A percentile compares a stretch with the other conserved stretches of the same genome.
Conservation (phyloP, 2,329 filamentous ascomycete genomes). For the Pseudogymnoascus sp. region DNA sequence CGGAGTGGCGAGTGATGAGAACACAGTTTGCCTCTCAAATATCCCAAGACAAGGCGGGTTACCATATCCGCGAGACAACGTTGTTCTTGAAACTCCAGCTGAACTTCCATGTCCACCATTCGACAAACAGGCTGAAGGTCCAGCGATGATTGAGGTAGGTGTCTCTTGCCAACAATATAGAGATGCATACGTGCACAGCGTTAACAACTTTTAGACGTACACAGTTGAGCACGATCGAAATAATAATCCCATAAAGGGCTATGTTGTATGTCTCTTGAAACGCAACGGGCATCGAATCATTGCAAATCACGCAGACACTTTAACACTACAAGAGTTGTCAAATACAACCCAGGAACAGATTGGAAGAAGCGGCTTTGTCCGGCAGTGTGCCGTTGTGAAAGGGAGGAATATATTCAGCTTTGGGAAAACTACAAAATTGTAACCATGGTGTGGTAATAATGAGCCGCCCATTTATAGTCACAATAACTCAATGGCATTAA, state of each 20-base stretch:
- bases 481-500: not conserved
- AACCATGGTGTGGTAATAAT: not conserved
- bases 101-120: constrained; percentile 34
- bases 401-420: constrained; percentile 33
- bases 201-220: constrained; percentile 40
- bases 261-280: constrained; percentile 44
- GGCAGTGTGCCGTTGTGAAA: constrained; percentile 18
- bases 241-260: constrained; percentile 37
- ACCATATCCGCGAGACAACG: constrained; percentile 39
- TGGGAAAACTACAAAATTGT: constrained; percentile 15
- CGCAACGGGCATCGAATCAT: constrained; percentile 41
- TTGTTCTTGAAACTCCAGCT: constrained; percentile 33
- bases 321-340: constrained; percentile 37
- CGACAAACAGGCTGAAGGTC: constrained; percentile 37
- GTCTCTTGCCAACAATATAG: not conserved
- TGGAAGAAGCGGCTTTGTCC: constrained; percentile 39
- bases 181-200: not conserved
- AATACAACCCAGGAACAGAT: constrained; percentile 38
- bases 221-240: constrained; percentile 48
- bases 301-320: constrained; percentile 46
- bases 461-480: not conserved
- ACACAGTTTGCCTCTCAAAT: constrained; percentile 49
- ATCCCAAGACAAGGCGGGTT: constrained; percentile 28
- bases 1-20: constrained; percentile 55
- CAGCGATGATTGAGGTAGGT: constrained; percentile 44